Conservation (phyloP, 2,329 filamentous ascomycete species). For the Colletotrichum limetticola region DNA sequence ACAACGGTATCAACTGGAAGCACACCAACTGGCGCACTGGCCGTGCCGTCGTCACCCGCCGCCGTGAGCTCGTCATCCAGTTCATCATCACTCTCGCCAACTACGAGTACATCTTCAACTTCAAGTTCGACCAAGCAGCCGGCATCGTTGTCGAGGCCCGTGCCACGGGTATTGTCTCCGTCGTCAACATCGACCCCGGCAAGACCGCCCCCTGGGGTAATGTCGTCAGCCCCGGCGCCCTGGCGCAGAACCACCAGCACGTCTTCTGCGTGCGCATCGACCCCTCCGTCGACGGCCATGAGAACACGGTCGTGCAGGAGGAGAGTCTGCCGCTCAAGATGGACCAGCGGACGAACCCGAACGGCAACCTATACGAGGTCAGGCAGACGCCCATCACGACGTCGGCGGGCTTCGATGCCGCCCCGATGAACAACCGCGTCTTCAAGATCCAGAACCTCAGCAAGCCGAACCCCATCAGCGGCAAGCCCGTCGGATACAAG, state of each 20-base stretch:
- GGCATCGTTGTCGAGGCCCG: slow-evolving; percentile 36
- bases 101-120: slow-evolving; percentile 60
- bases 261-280: slow-evolving; percentile 65
- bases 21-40: slow-evolving; percentile 65
- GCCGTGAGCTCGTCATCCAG: slow-evolving; percentile 64
- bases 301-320: slow-evolving; percentile 64
- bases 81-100: slow-evolving; percentile 69
- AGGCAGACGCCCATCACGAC: slow-evolving; percentile 55
- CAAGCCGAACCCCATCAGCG: slow-evolving; percentile 45
- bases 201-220: slow-evolving; percentile 57
- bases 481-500: slow-evolving; percentile 50
- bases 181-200: slow-evolving; percentile 59
- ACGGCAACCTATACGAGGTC: slow-evolving; percentile 57
- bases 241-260: slow-evolving; percentile 69
- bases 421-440: slow-evolving; percentile 50
- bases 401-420: slow-evolving; percentile 54
- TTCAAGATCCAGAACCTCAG: slow-evolving; percentile 30
- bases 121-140: slow-evolving; percentile 61
- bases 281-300: slow-evolving; percentile 64
- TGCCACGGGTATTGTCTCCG: slow-evolving; percentile 52
- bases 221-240: slow-evolving; percentile 62
- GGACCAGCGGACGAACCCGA: slow-evolving; percentile 55
- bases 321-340: slow-evolving; percentile 65
- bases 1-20: slow-evolving; percentile 36
- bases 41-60: slow-evolving; percentile 60